These are phyloP conservation scores for Cystobasidium slooffiae DNA, from an alignment of 1,284 basidiomycete genomes.

Conservation along the genomic window DNA sequence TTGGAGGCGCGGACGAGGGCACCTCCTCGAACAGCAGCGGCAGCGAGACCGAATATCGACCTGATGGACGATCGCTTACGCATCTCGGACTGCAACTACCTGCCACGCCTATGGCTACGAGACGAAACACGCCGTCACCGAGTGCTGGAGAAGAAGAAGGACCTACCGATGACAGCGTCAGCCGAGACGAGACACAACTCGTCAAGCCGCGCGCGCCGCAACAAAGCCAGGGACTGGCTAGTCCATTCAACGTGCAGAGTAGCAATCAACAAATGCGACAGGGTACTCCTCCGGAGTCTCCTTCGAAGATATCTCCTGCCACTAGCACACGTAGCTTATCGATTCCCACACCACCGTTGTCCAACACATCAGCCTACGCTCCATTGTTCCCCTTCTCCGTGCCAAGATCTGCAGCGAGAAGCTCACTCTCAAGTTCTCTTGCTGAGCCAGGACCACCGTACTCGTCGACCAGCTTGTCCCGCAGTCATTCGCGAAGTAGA, in stretches of 20 bases:
- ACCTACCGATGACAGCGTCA: neutral
- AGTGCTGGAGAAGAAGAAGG: slow-evolving; percentile 6
- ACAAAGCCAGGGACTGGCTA: slow-evolving; percentile 19
- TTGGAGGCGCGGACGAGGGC: slow-evolving; percentile 16
- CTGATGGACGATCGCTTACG: neutral
- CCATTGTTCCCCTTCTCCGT: slow-evolving; percentile 37
- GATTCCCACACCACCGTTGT: slow-evolving; percentile 18
- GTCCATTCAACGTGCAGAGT: slow-evolving; percentile 24
- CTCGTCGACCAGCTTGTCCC: slow-evolving; percentile 13
- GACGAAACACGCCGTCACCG: slow-evolving; percentile 38
- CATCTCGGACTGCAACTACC: slow-evolving; percentile 9
- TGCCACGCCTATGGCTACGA: slow-evolving; percentile 34
- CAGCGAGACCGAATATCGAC: slow-evolving; percentile 31
- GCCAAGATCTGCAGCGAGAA: slow-evolving; percentile 10
- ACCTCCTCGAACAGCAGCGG: slow-evolving; percentile 21
- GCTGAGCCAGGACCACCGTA: neutral
- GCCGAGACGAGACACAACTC: neutral
- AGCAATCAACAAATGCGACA: neutral
- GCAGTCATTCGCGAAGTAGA: slow-evolving; percentile 17
- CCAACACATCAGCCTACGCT: slow-evolving; percentile 22
- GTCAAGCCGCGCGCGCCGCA: neutral
- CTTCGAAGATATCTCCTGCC: slow-evolving; percentile 8
- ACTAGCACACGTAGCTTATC: slow-evolving; percentile 13
- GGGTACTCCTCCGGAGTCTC: neutral
- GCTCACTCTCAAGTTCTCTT: neutral